Percentiles rank a stretch among this genome's conserved stretches.
These are phyloP conservation scores for Rutstroemia sydowiana DNA, from an alignment of 2,329 filamentous ascomycete species.

Conservation along the genomic window DNA sequence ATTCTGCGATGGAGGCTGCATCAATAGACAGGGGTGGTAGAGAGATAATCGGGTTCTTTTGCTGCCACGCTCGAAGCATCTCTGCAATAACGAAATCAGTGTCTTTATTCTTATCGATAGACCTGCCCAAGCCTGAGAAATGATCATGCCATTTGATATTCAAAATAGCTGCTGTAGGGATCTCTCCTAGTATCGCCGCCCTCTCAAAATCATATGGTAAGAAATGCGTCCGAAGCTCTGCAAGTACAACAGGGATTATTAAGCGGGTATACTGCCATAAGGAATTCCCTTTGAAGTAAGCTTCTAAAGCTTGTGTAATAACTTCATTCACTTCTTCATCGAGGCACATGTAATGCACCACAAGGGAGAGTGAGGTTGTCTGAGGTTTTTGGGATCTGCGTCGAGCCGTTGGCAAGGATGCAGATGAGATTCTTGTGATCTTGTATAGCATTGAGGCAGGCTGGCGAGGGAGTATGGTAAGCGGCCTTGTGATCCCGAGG, in stretches of 20 bases:
- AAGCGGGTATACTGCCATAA: slow-evolving; percentile 42
- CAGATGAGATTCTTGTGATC: slow-evolving; percentile 49
- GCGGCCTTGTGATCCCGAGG: slow-evolving; percentile 40
- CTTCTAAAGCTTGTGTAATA: slow-evolving; percentile 38
- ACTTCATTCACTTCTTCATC: slow-evolving; percentile 61
- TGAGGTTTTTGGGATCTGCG: slow-evolving; percentile 23
- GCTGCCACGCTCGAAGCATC: slow-evolving; percentile 23
- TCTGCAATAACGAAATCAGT: slow-evolving; percentile 19
- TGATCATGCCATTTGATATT: slow-evolving; percentile 41
- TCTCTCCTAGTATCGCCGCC: slow-evolving; percentile 44
- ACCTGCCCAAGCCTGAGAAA: slow-evolving; percentile 43
- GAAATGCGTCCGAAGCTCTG: slow-evolving; percentile 38
- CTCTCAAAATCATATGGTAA: slow-evolving; percentile 48
- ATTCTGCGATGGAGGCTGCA: slow-evolving; percentile 32
- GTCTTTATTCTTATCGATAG: slow-evolving; percentile 22
- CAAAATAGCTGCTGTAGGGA: slow-evolving; percentile 43
- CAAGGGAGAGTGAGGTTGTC: slow-evolving; percentile 51
- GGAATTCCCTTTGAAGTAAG: slow-evolving; percentile 34
- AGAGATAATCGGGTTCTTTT: slow-evolving; percentile 19
- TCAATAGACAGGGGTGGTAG: slow-evolving; percentile 19
- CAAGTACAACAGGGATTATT: slow-evolving; percentile 37
- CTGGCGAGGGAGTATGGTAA: slow-evolving; percentile 71
- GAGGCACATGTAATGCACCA: slow-evolving; percentile 68
- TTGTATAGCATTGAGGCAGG: slow-evolving; percentile 77
- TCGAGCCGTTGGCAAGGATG: slow-evolving; percentile 29